Base-by-base conservation (phyloP, 768 basidiomycete species). In the Amyloporia xantha region DNA sequence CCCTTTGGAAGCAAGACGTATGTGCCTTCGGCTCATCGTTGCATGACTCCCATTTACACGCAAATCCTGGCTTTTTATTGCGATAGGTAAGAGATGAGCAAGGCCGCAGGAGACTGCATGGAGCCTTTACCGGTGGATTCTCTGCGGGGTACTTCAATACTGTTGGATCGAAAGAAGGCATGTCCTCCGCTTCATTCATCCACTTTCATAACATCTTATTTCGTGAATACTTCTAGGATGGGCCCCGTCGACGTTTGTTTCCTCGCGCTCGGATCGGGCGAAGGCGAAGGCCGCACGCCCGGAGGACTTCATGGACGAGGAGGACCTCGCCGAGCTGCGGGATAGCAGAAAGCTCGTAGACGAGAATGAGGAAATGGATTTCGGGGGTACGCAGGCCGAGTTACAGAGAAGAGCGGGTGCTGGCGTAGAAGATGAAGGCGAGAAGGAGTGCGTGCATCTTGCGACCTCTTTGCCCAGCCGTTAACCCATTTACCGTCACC, bases 301-400 rank as follows among this genome's bases (percentile, higher is more conserved):
- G 0, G 91, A 95, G 66, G 92, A 96, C 62, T 98, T 91, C 62
- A 98, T 99, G 96, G 96, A 99, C 68, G 96, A 97, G 37, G 96
- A 99, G 67, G 96, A 98, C 64, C 71, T 97, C 13, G 82, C 87
- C 39, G 91, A 91, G 53, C 65, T 87, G 51, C 79, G 76, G 27
- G 90, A 92, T 35, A 79, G 78, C 55, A 74, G 83, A 56, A 79
- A 76, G 17, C 64, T 96, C 7, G 79, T 92, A 3, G 85, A 89
- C 59, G 86, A 84, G 30, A 82, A 84, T 11, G 87, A 94, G 28
- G 78, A 87, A 55, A 85, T 84, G 76, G 81, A 86, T 55, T 67
- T 79, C 0, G 79, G 76, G n/a, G 76, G 75, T 0, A 78, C 78
- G 1, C 71, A 76, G 54, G 68, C 70, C 0, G 82, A 78, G 53